Evolutionary conservation across 2,329 filamentous ascomycete genomes (phyloP).

Genomic region (Hypocrella siamensis): DNA sequence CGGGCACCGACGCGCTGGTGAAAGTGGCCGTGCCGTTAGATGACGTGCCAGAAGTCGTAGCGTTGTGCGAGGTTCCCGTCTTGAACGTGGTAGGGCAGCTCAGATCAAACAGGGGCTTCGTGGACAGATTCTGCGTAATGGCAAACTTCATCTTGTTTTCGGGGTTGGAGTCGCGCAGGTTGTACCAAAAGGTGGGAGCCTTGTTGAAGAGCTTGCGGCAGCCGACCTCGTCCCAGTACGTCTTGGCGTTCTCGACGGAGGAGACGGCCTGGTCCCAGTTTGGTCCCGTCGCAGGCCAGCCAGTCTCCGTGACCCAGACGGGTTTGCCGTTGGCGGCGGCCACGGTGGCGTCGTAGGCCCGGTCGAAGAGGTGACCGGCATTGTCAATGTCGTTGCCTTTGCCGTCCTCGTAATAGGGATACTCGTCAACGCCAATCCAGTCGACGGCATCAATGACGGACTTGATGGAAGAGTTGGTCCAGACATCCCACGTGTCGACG

Average conservation of each 20-base stretch:
- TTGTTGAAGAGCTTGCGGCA: slow-evolving; percentile 42
- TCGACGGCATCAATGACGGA: slow-evolving; percentile 46
- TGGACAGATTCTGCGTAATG: slow-evolving; percentile 36
- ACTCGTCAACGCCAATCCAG: slow-evolving; percentile 49
- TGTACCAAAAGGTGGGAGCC: slow-evolving; percentile 45
- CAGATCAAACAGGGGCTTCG: slow-evolving; percentile 35
- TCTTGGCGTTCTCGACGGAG: slow-evolving; percentile 41
- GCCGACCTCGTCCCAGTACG: slow-evolving; percentile 46
- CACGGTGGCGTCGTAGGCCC: slow-evolving; percentile 26
- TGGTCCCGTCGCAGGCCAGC: slow-evolving; percentile 44
- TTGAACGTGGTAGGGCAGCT: slow-evolving; percentile 31
- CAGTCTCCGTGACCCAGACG: slow-evolving; percentile 49
- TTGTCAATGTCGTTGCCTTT: slow-evolving; percentile 40
- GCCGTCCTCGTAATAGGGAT: slow-evolving; percentile 48
- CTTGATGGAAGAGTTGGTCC: slow-evolving; percentile 43
- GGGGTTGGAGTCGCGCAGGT: slow-evolving; percentile 43
- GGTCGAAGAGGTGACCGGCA: slow-evolving; percentile 36
- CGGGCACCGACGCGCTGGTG: slow-evolving; percentile 2
- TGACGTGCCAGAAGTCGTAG: slow-evolving; percentile 2
- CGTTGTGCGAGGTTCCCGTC: slow-evolving; percentile 11
- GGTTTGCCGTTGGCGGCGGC: slow-evolving; percentile 33
- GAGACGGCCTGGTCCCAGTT: slow-evolving; percentile 38
- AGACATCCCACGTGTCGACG: slow-evolving; percentile 53
- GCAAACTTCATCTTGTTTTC: slow-evolving; percentile 43
- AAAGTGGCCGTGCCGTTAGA: slow-evolving; percentile 1